Evolutionary conservation across 768 basidiomycete genomes (phyloP), one percentile per base, ranked within the genome.

Genomic region (Hydnum rufescens): DNA sequence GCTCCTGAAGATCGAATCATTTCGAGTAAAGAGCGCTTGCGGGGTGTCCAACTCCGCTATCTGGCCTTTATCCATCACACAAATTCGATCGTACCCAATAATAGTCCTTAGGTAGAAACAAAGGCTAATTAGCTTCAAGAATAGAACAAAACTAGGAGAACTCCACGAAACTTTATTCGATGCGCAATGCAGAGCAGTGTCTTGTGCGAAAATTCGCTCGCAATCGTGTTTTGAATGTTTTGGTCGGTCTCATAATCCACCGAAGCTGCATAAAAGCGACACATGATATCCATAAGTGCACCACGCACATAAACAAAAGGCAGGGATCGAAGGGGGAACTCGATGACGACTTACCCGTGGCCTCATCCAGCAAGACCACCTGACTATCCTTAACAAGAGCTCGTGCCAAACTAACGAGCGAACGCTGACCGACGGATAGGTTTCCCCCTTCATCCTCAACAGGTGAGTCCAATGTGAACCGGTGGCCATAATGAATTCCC

Each of bases 1-100:
- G 46, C 77, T 75, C 34, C 76, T 73, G 70, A 92, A 92, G 57
- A 86, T 79, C 1, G 84, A 78, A 49, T 73, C 69, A 2, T 67
- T 54, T 4, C 63, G 67, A 47, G 70, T 58, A 64, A 75, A 88
- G 18, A 92, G 64, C 42, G 70, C 73, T 25, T 70, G 65, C 0
- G 89, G 87, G 2, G 82, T 80, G 62, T 88, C 87, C 60, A 53
- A 32, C 31, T 55, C 54, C 8, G 51, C 54, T 28, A 55, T 25
- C 19, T 32, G 25, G n/a, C 54, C 54, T n/a, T 31, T 32, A 25
- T 55, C 54, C 54, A 55, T 39, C 3, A 55, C 54, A 28, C 13
- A 30, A 18, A 53, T 53, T 13, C 13, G 18, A 22, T 55, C 32
- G 39, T 54, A 34, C 19, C 44, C 44, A 28, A 51, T 28, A 16